Percentiles rank a stretch among this genome's conserved stretches.
phyloP scores from a whole-genome alignment of 1,139 yeast genomes.

The Suhomyces ambrosiae region DNA sequence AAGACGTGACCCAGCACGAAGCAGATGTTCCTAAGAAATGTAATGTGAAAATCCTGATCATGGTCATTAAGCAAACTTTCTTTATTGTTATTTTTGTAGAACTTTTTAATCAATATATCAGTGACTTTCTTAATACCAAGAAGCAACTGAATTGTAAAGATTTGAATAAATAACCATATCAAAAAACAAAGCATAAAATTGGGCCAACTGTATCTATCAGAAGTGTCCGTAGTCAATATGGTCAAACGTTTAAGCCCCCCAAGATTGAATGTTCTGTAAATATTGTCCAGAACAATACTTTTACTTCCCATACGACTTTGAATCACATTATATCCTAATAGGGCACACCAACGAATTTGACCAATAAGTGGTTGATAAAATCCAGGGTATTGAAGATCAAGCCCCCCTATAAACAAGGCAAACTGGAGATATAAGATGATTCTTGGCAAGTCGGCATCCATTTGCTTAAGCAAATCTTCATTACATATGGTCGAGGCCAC shows the following conservation, averaged over 20 bases:
- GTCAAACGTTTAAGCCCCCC: conserved; percentile 39
- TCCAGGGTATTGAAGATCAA: conserved; percentile 64
- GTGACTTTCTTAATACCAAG: conserved; percentile 21
- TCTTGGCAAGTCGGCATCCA: conserved; percentile 58
- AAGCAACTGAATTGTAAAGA: conserved; percentile 27
- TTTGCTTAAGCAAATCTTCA: conserved; percentile 54
- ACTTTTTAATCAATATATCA: conserved; percentile 17
- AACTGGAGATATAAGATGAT: conserved; percentile 57
- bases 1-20: conserved; percentile 37
- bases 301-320: conserved; percentile 1
- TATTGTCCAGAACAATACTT: conserved; percentile 28
- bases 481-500: conserved; percentile 65
- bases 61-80: conserved; percentile 13
- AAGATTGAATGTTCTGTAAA: conserved; percentile 36
- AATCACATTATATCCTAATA: conserved; percentile 34
- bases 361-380: conserved; percentile 59
- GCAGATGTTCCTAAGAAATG: conserved; percentile 26
- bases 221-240: conserved; percentile 28
- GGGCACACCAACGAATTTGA: conserved; percentile 39
- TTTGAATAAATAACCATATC: conserved; percentile 31
- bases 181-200: conserved; percentile 41
- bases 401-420: conserved; percentile 57
- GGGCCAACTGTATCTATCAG: conserved; percentile 40
- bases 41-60: conserved; percentile 13
- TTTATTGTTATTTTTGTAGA: conserved; percentile 8